Base-by-base conservation (phyloP, 2,329 filamentous ascomycete species). In the Teratosphaeria epicoccoides region DNA sequence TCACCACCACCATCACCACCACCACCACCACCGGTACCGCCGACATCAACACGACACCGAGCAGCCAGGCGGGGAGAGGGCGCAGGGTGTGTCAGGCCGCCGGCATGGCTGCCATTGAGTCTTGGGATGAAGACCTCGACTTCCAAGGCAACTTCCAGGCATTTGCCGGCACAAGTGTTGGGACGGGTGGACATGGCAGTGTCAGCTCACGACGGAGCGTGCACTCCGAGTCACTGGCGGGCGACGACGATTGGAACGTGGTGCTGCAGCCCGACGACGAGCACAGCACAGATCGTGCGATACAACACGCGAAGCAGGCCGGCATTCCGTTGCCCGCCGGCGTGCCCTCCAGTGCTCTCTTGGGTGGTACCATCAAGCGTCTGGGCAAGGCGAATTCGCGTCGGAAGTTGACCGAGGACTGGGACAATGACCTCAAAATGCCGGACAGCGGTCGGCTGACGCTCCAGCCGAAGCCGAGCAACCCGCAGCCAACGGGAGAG, bases 331-430 rank as follows among this genome's bases (percentile, higher is more conserved):
- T 97, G 51, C 93, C 93, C 24, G 76, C 81, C 49, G 90, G 90
- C 65, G 82, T 97, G 26, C 89, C 91, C 1, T 82, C 87, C 25
- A 95, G 91, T 20, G 93, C 93, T 25, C 75, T 98, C 43, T 80
- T 93, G 67, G 91, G 91, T 49, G 93, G 93, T 49, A 91, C 89
- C 9, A 97, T 97, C 65, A 95, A 94, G 72, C 79, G 90, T 60
- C 76, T 97, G 28, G 90, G 90, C 11, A 76, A 73, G 66, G 71
- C 72, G 58, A 70, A 70, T 51, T 71, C 71, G 52, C 58, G 61
- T 51, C 68, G 67, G 57, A 72, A 71, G 53, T 64, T 76, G 29
- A 70, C 72, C 57, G 74, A 76, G 55, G 74, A 76, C 63, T 77
- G 73, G 73, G 73, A 70, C 53, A 71, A 75, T 52, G 74, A 76